These are phyloP conservation scores for Mortierella sp. DNA, from an alignment of 371 early-diverging fungal species.

Conservation along the genomic window DNA sequence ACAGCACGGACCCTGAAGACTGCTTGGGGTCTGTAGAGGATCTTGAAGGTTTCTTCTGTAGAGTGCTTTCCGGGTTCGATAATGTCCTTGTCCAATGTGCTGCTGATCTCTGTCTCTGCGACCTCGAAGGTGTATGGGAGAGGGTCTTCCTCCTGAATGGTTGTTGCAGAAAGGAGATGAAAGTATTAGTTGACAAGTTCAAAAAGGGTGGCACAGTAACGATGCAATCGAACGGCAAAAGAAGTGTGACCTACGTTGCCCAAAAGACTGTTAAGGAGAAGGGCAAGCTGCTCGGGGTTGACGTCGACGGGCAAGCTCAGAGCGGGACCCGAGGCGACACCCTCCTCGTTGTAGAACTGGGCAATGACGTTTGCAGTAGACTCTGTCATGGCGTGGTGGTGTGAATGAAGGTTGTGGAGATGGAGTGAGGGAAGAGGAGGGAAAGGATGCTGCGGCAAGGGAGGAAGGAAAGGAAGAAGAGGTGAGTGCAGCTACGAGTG, in stretches of 20 bases:
- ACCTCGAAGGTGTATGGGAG: slow-evolving; percentile 94
- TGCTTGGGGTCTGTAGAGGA: slow-evolving; percentile 95
- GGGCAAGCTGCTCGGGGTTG: slow-evolving; percentile 87
- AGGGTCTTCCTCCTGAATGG: slow-evolving; percentile 75
- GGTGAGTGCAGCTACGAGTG: too few relatives aligned
- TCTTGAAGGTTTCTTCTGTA: slow-evolving; percentile 87
- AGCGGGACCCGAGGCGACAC: slow-evolving; percentile 86
- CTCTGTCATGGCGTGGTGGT: slow-evolving; percentile 23
- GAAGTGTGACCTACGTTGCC: slow-evolving; percentile 74
- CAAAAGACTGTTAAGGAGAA: slow-evolving; percentile 91
- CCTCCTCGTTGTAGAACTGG: slow-evolving; percentile 88
- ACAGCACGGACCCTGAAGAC: slow-evolving; percentile 94
- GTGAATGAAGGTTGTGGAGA: background rate
- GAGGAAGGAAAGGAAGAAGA: too few relatives aligned
- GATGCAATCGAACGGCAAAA: background rate
- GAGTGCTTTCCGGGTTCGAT: slow-evolving; percentile 77
- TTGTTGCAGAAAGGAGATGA: slow-evolving; percentile 9
- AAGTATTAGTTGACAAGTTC: background rate
- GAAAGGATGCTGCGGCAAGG: background rate
- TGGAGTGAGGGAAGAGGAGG: background rate
- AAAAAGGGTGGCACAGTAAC: background rate
- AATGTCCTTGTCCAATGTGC: slow-evolving; percentile 81
- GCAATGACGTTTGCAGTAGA: slow-evolving; percentile 69
- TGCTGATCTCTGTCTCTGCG: slow-evolving; percentile 84
- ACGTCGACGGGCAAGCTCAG: slow-evolving; percentile 87